phyloP scores from a whole-genome alignment of 2,329 filamentous ascomycete genomes.

The Cladosporium oxysporum region DNA sequence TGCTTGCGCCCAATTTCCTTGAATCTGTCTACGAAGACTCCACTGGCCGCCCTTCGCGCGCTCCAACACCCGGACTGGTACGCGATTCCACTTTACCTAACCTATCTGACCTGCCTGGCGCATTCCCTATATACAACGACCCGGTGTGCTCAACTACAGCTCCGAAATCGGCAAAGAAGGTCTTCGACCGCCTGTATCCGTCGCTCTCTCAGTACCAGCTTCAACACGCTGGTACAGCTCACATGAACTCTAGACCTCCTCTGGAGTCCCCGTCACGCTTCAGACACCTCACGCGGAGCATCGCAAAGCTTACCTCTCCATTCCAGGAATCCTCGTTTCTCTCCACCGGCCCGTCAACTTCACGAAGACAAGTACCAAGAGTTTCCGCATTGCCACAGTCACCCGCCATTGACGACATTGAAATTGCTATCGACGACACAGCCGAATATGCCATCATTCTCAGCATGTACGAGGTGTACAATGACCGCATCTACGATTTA shows the following conservation, averaged over 20 bases:
- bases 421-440: slow-evolving; percentile 65
- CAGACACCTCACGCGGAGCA: slow-evolving; percentile 26
- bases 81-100: slow-evolving; percentile 32
- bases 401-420: slow-evolving; percentile 72
- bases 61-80: slow-evolving; percentile 51
- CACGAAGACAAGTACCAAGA: slow-evolving; percentile 63
- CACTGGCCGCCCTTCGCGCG: slow-evolving; percentile 43
- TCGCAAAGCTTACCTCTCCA: slow-evolving; percentile 33
- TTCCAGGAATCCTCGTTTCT: slow-evolving; percentile 43
- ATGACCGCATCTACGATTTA: slow-evolving; percentile 95
- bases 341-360: slow-evolving; percentile 40
- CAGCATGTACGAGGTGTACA: slow-evolving; percentile 99
- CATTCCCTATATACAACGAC: slow-evolving; percentile 30
- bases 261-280: slow-evolving; percentile 27
- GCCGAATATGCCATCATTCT: slow-evolving; percentile 85
- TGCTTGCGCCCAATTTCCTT: slow-evolving; percentile 73
- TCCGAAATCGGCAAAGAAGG: slow-evolving; percentile 20
- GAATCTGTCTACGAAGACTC: slow-evolving; percentile 74
- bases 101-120: slow-evolving; percentile 27
- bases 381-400: slow-evolving; percentile 70
- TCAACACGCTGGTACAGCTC: slow-evolving; percentile 21
- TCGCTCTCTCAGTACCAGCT: slow-evolving; percentile 31
- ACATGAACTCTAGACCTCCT: slow-evolving; percentile 17
- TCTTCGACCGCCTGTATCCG: slow-evolving; percentile 37
- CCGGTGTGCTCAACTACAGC: slow-evolving; percentile 24